Percentiles rank a stretch among this genome's conserved stretches.
Conservation (phyloP, 495 filamentous ascomycete species). For the Penicillium salamii region DNA sequence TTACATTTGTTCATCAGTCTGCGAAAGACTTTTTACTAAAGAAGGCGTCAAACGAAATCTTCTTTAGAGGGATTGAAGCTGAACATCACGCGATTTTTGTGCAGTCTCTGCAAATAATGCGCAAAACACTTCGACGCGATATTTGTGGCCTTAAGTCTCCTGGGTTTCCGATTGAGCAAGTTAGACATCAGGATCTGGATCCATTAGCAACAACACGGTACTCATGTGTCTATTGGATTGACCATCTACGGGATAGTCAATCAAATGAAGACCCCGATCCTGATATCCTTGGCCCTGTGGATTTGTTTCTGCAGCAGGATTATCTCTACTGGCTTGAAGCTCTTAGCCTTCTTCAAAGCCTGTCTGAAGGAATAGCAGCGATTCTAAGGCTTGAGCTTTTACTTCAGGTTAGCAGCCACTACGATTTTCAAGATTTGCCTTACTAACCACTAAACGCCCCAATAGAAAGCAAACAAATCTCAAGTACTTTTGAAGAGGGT, state of each 20-base stretch:
- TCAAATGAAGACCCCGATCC: no score
- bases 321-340: slow-evolving; percentile 40
- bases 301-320: slow-evolving; percentile 20
- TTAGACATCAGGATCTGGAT: slow-evolving; percentile 4
- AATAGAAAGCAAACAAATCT: no score
- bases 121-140: slow-evolving; percentile 14
- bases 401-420: slow-evolving; percentile 12
- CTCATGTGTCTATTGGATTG: slow-evolving; percentile 39
- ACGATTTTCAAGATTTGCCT: neutral
- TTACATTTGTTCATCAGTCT: slow-evolving; percentile 45
- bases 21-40: slow-evolving; percentile 35
- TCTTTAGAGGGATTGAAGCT: slow-evolving; percentile 12
- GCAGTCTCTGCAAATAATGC: slow-evolving; percentile 21
- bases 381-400: slow-evolving; percentile 11
- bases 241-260: slow-evolving; percentile 23
- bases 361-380: slow-evolving; percentile 20
- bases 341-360: slow-evolving; percentile 24
- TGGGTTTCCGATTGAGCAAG: slow-evolving; percentile 1
- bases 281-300: neutral
- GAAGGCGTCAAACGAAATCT: slow-evolving; percentile 6
- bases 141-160: slow-evolving; percentile 15
- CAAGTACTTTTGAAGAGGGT: slow-evolving; percentile 16
- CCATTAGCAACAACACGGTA: slow-evolving; percentile 23
- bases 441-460: no score
- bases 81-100: slow-evolving; percentile 29